A percentile compares a stretch with the other conserved stretches of the same genome.
phyloP scores from a whole-genome alignment of 169 alveolate genomes.

The Plasmodium reichenowi region DNA sequence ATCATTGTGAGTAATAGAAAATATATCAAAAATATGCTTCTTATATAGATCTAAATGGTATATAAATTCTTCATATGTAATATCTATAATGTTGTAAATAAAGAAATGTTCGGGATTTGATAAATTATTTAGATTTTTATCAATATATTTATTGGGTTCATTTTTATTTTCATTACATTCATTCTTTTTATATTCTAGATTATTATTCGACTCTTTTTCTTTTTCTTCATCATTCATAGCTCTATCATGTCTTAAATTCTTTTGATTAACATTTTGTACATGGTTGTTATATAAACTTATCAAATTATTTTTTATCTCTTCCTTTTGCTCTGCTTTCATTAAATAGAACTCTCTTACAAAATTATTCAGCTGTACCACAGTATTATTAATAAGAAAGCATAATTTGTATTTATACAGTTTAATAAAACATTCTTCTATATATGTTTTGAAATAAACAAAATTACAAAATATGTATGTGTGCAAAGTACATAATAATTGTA shows the following conservation, averaged over 20 bases:
- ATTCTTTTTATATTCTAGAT: background rate
- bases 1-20: constrained; percentile 48
- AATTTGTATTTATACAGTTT: constrained; percentile 55
- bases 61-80: constrained; percentile 52
- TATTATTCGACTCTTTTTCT: no score
- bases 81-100: constrained; percentile 31
- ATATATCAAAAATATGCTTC: constrained; percentile 43
- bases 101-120: constrained; percentile 18
- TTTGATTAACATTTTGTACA: background rate
- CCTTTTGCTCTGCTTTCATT: constrained; percentile 17
- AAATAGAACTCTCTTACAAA: constrained; percentile 43
- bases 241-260: background rate
- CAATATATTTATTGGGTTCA: background rate
- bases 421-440: constrained; percentile 47
- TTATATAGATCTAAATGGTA: constrained; percentile 31
- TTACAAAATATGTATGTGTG: constrained; percentile 70
- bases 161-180: background rate
- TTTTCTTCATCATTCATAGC: background rate
- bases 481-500: constrained; percentile 58
- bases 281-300: background rate
- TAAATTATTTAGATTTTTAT: background rate
- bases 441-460: constrained; percentile 38
- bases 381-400: constrained; percentile 58
- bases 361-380: constrained; percentile 33
- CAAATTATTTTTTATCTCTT: background rate